Conservation (phyloP, 2,329 filamentous ascomycete genomes). For the Raffaelea ambrosiae region DNA sequence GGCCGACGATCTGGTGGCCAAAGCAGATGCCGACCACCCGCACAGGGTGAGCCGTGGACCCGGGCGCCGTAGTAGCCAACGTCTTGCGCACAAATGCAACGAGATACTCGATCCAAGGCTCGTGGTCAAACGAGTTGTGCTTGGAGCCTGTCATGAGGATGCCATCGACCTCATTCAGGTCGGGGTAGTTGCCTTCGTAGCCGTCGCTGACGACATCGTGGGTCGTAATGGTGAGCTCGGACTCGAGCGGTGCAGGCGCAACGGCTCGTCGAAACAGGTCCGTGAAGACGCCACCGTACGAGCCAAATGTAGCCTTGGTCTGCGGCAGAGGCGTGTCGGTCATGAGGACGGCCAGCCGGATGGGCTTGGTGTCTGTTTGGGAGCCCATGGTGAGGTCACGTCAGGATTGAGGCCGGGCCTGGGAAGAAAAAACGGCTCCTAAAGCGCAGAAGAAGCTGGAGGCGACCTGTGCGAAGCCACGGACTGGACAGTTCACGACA, state of each 20-base stretch:
- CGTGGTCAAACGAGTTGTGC: constrained; percentile 63
- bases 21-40: constrained; percentile 77
- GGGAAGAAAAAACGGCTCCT: neutral
- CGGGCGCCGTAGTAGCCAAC: constrained; percentile 25
- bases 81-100: constrained; percentile 55
- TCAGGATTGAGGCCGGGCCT: neutral
- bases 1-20: constrained; percentile 75
- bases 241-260: constrained; percentile 31
- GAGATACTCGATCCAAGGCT: constrained; percentile 68
- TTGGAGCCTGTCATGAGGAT: constrained; percentile 72
- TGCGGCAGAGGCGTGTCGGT: constrained; percentile 68
- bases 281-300: constrained; percentile 65
- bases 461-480: neutral
- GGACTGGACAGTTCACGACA: no score
- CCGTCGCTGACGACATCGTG: constrained; percentile 63
- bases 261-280: constrained; percentile 48
- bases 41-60: constrained; percentile 43
- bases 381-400: constrained; percentile 18
- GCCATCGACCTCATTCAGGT: constrained; percentile 67
- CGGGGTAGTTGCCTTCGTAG: constrained; percentile 52
- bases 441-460: neutral
- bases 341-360: constrained; percentile 82
- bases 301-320: constrained; percentile 56
- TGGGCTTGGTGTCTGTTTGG: constrained; percentile 11
- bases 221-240: constrained; percentile 48